A percentile compares a stretch with the other conserved stretches of the same genome.
These are phyloP conservation scores for Acephala macrosclerotiorum DNA, from an alignment of 2,329 filamentous ascomycete species.

Conservation along the genomic window DNA sequence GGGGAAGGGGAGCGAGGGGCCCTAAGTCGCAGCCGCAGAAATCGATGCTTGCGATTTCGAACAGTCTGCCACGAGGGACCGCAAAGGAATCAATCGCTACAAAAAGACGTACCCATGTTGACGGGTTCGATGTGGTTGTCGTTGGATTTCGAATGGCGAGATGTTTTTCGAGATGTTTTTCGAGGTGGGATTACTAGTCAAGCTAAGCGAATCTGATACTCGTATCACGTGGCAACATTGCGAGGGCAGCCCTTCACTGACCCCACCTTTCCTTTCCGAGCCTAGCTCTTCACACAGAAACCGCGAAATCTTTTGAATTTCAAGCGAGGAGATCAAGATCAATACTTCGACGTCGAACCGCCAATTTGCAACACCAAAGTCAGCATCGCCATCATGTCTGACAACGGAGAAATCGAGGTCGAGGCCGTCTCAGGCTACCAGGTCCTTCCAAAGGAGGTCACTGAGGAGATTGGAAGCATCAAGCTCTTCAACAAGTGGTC, in stretches of 20 bases:
- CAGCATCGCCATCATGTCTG: conserved; percentile 78
- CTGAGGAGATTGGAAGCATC: conserved; percentile 86
- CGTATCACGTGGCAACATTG: background rate
- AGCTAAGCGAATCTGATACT: background rate
- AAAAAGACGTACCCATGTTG: conserved; percentile 32
- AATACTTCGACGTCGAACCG: conserved; percentile 21
- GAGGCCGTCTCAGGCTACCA: conserved; percentile 77
- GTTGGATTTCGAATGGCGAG: conserved; percentile 25
- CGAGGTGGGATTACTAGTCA: conserved; percentile 2
- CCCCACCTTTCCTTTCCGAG: background rate
- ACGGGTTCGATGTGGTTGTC: conserved; percentile 28
- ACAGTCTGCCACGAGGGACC: background rate
- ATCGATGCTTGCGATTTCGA: background rate
- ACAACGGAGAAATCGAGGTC: conserved; percentile 93
- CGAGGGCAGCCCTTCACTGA: conserved; percentile 8
- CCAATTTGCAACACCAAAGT: conserved; percentile 32
- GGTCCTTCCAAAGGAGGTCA: conserved; percentile 92
- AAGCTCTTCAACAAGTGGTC: conserved; percentile 99
- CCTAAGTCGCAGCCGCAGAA: background rate
- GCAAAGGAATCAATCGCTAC: background rate
- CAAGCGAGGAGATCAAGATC: conserved; percentile 1
- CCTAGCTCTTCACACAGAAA: conserved; percentile 6
- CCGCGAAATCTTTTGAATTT: conserved; percentile 1
- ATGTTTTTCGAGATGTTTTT: background rate
- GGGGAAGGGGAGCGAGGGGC: conserved; percentile 11